phyloP scores from a whole-genome alignment of 2,329 filamentous ascomycete genomes.

The Claviceps lovelessii region DNA sequence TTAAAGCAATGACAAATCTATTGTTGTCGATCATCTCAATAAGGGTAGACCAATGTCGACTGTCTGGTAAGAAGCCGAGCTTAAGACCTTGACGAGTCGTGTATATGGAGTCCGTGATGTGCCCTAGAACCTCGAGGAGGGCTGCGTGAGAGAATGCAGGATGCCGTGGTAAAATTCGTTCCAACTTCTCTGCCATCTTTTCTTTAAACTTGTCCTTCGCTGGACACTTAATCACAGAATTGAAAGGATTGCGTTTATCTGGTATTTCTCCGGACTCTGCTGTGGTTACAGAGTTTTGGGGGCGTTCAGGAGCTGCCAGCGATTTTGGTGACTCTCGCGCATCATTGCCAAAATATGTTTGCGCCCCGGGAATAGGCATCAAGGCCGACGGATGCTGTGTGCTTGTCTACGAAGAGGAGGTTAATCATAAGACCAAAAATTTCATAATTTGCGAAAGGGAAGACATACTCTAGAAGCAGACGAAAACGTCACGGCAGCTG shows the following conservation, averaged over 20 bases:
- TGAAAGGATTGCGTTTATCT: constrained; percentile 1
- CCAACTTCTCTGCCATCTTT: constrained; percentile 4
- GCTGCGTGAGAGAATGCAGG: neutral
- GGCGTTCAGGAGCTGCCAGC: neutral
- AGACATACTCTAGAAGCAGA: neutral
- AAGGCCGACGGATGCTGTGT: constrained; percentile 10
- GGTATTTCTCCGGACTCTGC: neutral
- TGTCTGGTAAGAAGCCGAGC: constrained; percentile 19
- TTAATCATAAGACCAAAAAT: neutral
- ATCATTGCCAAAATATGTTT: constrained; percentile 21
- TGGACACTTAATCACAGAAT: constrained; percentile 1
- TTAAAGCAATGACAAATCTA: constrained; percentile 18
- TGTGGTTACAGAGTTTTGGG: neutral
- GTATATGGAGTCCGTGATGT: constrained; percentile 14
- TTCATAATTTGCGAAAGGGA: neutral
- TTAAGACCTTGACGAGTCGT: constrained; percentile 11
- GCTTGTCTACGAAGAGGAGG: neutral
- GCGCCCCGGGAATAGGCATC: constrained; percentile 21
- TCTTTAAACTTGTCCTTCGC: constrained; percentile 15
- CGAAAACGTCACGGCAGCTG: neutral
- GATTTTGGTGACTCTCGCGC: neutral
- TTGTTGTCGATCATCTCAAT: constrained; percentile 12
- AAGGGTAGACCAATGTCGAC: constrained; percentile 22
- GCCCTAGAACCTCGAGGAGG: constrained; percentile 5
- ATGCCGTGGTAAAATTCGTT: neutral